Conservation (phyloP, 768 basidiomycete species). For the Suillus alpinus region DNA sequence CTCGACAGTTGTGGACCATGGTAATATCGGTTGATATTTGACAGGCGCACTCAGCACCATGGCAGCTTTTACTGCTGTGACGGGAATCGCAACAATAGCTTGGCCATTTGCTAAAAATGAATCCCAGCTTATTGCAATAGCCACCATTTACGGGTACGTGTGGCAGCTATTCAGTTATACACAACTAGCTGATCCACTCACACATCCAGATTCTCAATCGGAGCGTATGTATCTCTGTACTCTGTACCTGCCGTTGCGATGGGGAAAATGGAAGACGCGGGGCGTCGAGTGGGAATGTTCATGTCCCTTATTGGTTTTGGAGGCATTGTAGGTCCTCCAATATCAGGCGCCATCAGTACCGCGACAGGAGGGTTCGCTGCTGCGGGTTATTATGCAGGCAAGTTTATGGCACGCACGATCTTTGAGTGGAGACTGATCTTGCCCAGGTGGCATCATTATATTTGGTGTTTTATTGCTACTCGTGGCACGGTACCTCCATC, state of each 20-base stretch:
- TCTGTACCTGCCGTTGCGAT: conserved; percentile 57
- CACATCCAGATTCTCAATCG: conserved; percentile 50
- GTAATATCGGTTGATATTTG: not conserved
- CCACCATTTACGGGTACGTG: conserved; percentile 62
- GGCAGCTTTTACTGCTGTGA: conserved; percentile 54
- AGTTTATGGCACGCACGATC: conserved; percentile 1
- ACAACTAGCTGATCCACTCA: no score
- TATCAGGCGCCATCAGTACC: conserved; percentile 64
- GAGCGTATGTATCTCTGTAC: conserved; percentile 57
- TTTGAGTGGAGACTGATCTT: not conserved
- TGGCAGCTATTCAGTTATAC: conserved; percentile 2
- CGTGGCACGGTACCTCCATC: conserved; percentile 37
- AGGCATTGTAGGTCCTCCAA: conserved; percentile 66
- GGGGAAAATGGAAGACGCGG: conserved; percentile 59
- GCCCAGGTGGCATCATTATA: conserved; percentile 37
- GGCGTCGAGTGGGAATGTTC: conserved; percentile 63
- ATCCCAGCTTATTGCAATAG: conserved; percentile 47
- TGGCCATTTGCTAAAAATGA: conserved; percentile 65
- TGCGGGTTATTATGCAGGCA: conserved; percentile 41
- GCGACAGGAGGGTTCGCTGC: conserved; percentile 44
- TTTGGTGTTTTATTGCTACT: conserved; percentile 41
- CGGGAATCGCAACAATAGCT: conserved; percentile 56
- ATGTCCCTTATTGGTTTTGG: conserved; percentile 59
- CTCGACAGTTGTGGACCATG: not conserved
- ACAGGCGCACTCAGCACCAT: conserved; percentile 68